These are phyloP conservation scores for Melanomma pulvis-pyrius DNA, from an alignment of 495 filamentous ascomycete genomes.

Conservation along the genomic window DNA sequence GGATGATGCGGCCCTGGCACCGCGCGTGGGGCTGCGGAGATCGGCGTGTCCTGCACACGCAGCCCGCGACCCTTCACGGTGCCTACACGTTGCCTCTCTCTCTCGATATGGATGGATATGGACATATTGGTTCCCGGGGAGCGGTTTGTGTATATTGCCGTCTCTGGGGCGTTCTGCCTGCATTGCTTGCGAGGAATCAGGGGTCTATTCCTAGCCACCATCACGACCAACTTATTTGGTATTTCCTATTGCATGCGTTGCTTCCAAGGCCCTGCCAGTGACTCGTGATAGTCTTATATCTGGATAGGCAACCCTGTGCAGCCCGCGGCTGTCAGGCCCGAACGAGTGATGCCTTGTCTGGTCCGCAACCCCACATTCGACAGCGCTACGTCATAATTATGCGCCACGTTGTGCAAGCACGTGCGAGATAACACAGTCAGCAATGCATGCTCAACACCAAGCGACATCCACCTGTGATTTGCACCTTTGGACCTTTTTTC, in stretches of 20 bases:
- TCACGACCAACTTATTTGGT: background rate
- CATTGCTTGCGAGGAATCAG: constrained; percentile 20
- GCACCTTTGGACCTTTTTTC: background rate
- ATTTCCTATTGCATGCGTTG: background rate
- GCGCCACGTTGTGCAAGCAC: constrained; percentile 3
- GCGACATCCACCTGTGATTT: no score
- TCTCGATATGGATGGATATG: constrained; percentile 1
- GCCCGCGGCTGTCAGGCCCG: background rate
- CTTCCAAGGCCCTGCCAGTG: background rate
- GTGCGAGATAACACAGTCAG: background rate
- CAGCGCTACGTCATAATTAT: constrained; percentile 14
- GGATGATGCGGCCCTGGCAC: background rate
- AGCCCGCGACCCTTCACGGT: constrained; percentile 1
- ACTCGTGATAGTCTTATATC: background rate
- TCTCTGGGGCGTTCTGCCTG: background rate
- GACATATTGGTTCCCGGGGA: background rate
- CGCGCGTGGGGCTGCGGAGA: background rate
- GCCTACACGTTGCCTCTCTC: background rate
- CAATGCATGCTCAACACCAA: background rate
- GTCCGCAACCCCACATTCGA: constrained; percentile 4
- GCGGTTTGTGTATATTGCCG: background rate
- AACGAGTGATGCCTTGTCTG: no score
- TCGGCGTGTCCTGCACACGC: background rate
- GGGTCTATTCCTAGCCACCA: background rate
- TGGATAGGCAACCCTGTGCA: no score